These are phyloP conservation scores for Pichia rugopelliculosa DNA, from an alignment of 805 yeast genomes.

Conservation along the genomic window DNA sequence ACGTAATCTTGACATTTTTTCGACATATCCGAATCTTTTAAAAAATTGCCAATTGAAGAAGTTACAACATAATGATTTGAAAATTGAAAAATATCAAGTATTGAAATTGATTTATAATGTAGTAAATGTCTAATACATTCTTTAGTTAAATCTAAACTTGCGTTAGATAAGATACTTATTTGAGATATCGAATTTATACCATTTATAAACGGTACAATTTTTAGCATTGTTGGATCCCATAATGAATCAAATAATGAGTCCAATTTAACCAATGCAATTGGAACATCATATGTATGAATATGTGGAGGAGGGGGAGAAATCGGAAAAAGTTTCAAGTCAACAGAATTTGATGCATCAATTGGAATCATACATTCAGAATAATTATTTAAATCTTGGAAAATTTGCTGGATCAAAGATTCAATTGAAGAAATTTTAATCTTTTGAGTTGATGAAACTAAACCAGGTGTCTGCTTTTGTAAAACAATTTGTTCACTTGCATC, in stretches of 20 bases:
- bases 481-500: slow-evolving; percentile 20
- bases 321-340: slow-evolving; percentile 92
- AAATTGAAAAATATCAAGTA: slow-evolving; percentile 85
- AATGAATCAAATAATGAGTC: slow-evolving; percentile 70
- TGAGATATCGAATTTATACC: slow-evolving; percentile 78
- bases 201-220: slow-evolving; percentile 76
- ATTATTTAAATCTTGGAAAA: slow-evolving; percentile 89
- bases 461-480: slow-evolving; percentile 16
- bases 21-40: slow-evolving; percentile 58
- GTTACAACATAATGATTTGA: slow-evolving; percentile 86
- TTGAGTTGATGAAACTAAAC: slow-evolving; percentile 15
- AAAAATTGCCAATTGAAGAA: slow-evolving; percentile 60
- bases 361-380: slow-evolving; percentile 96
- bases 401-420: slow-evolving; percentile 74
- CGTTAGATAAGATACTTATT: slow-evolving; percentile 72
- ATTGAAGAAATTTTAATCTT: slow-evolving; percentile 39
- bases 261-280: slow-evolving; percentile 78
- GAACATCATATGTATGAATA: slow-evolving; percentile 78
- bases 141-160: slow-evolving; percentile 69
- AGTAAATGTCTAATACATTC: slow-evolving; percentile 87
- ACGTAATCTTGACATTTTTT: slow-evolving; percentile 84
- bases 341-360: slow-evolving; percentile 78
- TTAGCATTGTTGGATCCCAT: slow-evolving; percentile 97
- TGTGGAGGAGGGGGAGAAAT: slow-evolving; percentile 74
- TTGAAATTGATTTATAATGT: slow-evolving; percentile 79